phyloP scores from a whole-genome alignment of 2,329 filamentous ascomycete genomes.

The Aphanocladium album region DNA sequence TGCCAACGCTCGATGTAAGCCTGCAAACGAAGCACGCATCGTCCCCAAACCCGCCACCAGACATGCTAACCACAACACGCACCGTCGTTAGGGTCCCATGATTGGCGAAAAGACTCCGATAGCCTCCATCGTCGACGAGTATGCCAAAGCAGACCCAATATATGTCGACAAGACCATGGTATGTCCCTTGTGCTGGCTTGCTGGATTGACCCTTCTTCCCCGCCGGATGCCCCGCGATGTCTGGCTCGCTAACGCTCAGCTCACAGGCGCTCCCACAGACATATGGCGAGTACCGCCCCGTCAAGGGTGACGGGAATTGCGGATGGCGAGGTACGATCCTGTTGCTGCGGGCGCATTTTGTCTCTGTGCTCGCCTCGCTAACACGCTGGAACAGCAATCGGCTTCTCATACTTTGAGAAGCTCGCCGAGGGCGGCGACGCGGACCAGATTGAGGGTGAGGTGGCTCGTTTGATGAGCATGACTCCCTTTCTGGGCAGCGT shows the following conservation, averaged over 20 bases:
- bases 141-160: constrained; percentile 78
- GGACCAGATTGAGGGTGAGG: constrained; percentile 63
- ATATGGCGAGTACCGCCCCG: constrained; percentile 81
- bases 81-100: constrained; percentile 65
- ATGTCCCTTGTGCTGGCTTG: constrained; percentile 36
- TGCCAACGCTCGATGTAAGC: constrained; percentile 52
- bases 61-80: neutral
- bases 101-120: constrained; percentile 76
- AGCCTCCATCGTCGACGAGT: constrained; percentile 74
- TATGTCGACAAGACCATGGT: constrained; percentile 86
- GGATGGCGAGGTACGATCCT: constrained; percentile 83
- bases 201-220: neutral
- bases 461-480: constrained; percentile 65
- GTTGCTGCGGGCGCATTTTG: neutral
- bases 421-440: constrained; percentile 64
- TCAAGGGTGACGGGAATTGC: constrained; percentile 92
- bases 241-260: neutral
- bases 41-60: constrained; percentile 15
- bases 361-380: neutral
- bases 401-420: constrained; percentile 88
- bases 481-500: constrained; percentile 64
- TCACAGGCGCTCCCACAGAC: constrained; percentile 69
- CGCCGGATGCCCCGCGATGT: neutral
- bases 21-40: neutral
- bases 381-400: constrained; percentile 64